Evolutionary conservation across 2,329 filamentous ascomycete genomes (phyloP).

Genomic region (Ceratocystis harringtonii): DNA sequence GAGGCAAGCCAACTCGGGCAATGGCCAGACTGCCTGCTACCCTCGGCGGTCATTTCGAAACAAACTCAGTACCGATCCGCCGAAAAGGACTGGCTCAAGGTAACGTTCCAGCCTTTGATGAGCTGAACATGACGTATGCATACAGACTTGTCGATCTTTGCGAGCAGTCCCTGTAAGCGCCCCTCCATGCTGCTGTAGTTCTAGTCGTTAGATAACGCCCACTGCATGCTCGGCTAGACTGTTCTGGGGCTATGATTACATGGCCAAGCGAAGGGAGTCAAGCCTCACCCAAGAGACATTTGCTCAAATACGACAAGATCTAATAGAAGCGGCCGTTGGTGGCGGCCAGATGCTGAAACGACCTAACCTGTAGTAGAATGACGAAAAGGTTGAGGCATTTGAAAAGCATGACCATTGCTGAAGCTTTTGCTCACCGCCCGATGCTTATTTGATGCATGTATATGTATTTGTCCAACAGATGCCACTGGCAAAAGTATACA

Average conservation of each 20-base stretch:
- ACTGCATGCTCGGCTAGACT: background rate
- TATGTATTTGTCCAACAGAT: no score
- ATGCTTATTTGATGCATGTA: no score
- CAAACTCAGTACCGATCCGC: background rate
- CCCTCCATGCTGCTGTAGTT: no score
- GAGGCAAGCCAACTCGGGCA: background rate
- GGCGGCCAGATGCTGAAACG: no score
- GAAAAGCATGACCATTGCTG: no score
- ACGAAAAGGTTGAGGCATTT: no score
- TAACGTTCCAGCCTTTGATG: background rate
- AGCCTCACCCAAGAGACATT: background rate
- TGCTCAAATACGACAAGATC: background rate
- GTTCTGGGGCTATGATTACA: background rate
- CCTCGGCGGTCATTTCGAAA: background rate
- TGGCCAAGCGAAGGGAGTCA: background rate
- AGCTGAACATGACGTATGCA: background rate
- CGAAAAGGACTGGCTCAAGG: background rate
- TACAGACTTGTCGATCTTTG: background rate
- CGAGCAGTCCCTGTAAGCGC: background rate
- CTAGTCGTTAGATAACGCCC: no score
- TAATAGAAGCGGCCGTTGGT: no score
- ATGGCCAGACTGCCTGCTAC: background rate
- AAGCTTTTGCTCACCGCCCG: no score
- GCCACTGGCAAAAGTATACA: no score
- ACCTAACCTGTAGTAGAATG: no score